These are phyloP conservation scores for Platanthera zijinensis DNA, from an alignment of 106 monocot genomes.

Conservation along the genomic window DNA sequence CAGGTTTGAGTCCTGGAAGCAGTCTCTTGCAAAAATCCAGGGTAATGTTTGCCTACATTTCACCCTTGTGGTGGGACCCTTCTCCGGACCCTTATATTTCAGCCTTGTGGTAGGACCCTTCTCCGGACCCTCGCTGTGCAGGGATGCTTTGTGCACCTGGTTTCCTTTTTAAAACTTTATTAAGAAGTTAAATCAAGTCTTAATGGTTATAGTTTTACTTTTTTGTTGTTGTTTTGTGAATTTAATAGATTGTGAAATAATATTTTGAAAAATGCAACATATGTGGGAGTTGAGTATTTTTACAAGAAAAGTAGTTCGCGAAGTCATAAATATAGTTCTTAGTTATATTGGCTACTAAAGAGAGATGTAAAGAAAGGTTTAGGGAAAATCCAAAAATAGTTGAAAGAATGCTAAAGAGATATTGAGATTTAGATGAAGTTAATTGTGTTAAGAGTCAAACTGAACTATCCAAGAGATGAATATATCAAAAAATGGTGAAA, in stretches of 20 bases:
- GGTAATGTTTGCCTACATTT: too few species aligned
- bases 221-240: not conserved
- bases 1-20: too few species aligned
- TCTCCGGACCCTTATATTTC: too few species aligned
- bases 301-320: not conserved
- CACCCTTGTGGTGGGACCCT: too few species aligned
- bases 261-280: not conserved
- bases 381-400: not conserved
- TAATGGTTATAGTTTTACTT: not conserved
- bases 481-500: too few species aligned
- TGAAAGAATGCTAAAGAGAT: not conserved
- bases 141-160: too few species aligned
- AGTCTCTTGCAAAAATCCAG: too few species aligned
- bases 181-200: not conserved
- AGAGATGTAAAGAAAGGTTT: too few species aligned
- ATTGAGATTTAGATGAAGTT: not conserved
- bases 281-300: not conserved
- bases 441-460: not conserved
- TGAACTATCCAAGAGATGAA: too few species aligned
- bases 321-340: not conserved
- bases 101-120: too few species aligned
- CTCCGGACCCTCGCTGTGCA: too few species aligned
- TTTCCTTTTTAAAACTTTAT: too few species aligned
- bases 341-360: not conserved
- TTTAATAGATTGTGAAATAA: not conserved